Evolutionary conservation across 164 flowering plant genomes (phyloP), one percentile per base, ranked within the genome.

Genomic region (Vitis riparia): DNA sequence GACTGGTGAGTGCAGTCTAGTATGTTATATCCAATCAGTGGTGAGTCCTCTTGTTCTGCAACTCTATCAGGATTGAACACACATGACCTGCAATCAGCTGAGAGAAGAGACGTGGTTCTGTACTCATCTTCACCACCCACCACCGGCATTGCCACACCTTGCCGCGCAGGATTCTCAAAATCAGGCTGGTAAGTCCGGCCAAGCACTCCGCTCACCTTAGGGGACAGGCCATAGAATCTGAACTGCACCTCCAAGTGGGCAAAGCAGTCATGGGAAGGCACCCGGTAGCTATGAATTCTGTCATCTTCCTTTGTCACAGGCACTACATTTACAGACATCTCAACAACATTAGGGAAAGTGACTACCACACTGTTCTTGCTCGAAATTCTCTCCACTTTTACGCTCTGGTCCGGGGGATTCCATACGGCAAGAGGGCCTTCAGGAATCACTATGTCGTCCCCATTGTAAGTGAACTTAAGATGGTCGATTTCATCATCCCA

Each of bases 181-280:
- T 86, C 94, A 0, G 86, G 88, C 74, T 77, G 80, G 76, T 90
- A 90, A 30, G 94, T 90, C 75, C 85, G 67, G 6, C 96, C 97
- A 48, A 93, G 81, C 60, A 93, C 86, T 11, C 96, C 98, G 65
- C 88, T 94, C 30, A 91, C 98, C 2, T 77, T 63, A 1, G 84
- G 51, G 7, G 93, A 85, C 9, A 90, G 74, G 49, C 80, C 78
- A 48, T 29, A 77, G 83, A 92, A 87, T 62, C 85, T 83, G 71
- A 92, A 92, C 65, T 86, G 91, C n/a, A 90, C 86, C 68, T 90
- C 93, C 73, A 92, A 62, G 76, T 92, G 95, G 49, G 93, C 89
- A 70, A 89, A 92, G 55, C 95, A 87, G 78, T 92, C 83, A 66
- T 92, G 76, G 0, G 80, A 70, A 15, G 93, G 94, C 49, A 92